These are phyloP conservation scores for Intubia oerlemansii DNA, from an alignment of 2,329 filamentous ascomycete genomes.

Conservation along the genomic window DNA sequence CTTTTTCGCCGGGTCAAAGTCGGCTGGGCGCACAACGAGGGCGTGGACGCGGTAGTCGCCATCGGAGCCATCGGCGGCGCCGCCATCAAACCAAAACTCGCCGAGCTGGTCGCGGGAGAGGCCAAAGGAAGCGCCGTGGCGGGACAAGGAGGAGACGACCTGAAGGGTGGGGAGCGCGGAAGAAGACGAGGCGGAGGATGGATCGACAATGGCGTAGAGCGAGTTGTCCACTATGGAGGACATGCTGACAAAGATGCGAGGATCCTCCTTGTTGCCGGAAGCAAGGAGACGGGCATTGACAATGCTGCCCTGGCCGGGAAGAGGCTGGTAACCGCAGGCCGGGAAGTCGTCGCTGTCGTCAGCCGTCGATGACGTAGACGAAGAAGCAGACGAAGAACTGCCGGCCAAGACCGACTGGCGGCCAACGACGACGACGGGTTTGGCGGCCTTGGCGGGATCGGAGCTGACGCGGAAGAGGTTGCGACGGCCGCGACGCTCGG, in stretches of 20 bases:
- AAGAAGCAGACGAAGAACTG: too few relatives aligned
- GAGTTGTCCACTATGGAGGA: constrained; percentile 53
- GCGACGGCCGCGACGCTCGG: constrained; percentile 44
- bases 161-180: constrained; percentile 10
- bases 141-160: constrained; percentile 41
- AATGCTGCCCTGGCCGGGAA: constrained; percentile 25
- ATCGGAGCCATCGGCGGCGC: constrained; percentile 37
- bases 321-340: constrained; percentile 2
- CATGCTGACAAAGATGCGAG: constrained; percentile 40
- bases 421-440: constrained; percentile 25
- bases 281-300: constrained; percentile 21
- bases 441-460: constrained; percentile 19
- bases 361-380: background rate
- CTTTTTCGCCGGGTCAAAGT: constrained; percentile 30
- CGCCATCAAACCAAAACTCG: constrained; percentile 42
- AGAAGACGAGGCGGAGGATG: background rate
- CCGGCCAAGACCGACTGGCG: constrained; percentile 8
- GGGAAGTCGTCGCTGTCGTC: background rate
- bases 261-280: constrained; percentile 15
- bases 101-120: constrained; percentile 39
- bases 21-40: constrained; percentile 42
- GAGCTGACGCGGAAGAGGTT: constrained; percentile 41
- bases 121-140: constrained; percentile 43
- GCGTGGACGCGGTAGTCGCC: constrained; percentile 47
- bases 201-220: constrained; percentile 39